Evolutionary conservation across 2,329 filamentous ascomycete species (phyloP).

Genomic region (Aspergillus chevalieri): DNA sequence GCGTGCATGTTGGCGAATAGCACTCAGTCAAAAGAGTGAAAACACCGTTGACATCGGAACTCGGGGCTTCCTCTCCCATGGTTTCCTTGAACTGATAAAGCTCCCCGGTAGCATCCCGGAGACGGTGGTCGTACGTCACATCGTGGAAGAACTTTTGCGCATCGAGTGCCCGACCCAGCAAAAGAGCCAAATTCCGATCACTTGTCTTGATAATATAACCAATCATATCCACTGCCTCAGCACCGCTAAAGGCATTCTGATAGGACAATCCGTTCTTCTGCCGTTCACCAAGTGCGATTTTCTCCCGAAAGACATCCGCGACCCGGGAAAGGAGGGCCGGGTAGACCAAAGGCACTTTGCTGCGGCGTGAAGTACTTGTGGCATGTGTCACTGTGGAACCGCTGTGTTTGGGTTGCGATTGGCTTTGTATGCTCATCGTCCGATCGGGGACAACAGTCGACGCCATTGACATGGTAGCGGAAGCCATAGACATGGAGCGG

Average conservation of each 20-base stretch:
- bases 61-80: constrained; percentile 65
- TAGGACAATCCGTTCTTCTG: constrained; percentile 97
- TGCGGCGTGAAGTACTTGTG: constrained; percentile 56
- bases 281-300: constrained; percentile 77
- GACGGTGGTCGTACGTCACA: constrained; percentile 92
- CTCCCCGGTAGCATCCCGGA: constrained; percentile 89
- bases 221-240: constrained; percentile 90
- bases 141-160: constrained; percentile 99
- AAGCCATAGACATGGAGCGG: constrained; percentile 89
- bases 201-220: constrained; percentile 96
- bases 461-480: constrained; percentile 68
- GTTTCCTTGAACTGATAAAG: constrained; percentile 97
- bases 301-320: constrained; percentile 83
- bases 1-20: constrained; percentile 94
- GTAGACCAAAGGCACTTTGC: constrained; percentile 76
- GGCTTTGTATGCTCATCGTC: constrained; percentile 52
- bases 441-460: constrained; percentile 58
- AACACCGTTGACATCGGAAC: constrained; percentile 81
- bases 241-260: constrained; percentile 92
- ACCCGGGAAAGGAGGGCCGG: constrained; percentile 90
- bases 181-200: constrained; percentile 84
- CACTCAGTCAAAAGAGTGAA: constrained; percentile 95
- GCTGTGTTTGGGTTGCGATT: constrained; percentile 44
- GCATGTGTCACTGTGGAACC: constrained; percentile 48
- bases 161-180: constrained; percentile 85